These are phyloP conservation scores for Leptoxyphium fumago DNA, from an alignment of 2,329 filamentous ascomycete species.

Conservation along the genomic window DNA sequence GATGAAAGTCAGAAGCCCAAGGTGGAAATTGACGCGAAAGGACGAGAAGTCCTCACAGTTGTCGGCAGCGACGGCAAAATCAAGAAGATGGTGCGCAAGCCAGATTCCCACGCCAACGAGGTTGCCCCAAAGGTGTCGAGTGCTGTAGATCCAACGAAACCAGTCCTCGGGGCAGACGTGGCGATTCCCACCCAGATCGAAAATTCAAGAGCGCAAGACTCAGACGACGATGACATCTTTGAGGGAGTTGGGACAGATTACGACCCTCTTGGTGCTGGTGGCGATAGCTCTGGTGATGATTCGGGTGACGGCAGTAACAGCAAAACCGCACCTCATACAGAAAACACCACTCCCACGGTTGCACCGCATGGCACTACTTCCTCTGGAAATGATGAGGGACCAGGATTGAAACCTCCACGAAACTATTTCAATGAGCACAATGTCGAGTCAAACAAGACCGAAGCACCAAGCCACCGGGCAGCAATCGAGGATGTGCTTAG, in stretches of 20 bases:
- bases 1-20: constrained; percentile 33
- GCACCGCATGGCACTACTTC: neutral
- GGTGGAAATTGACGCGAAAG: constrained; percentile 40
- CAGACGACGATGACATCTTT: constrained; percentile 48
- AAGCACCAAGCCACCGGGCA: constrained; percentile 12
- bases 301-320: constrained; percentile 25
- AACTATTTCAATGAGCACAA: constrained; percentile 23
- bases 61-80: constrained; percentile 45
- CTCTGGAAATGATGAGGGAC: neutral
- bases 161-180: constrained; percentile 19
- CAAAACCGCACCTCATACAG: neutral
- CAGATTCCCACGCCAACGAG: constrained; percentile 17
- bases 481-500: constrained; percentile 39
- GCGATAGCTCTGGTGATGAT: constrained; percentile 21
- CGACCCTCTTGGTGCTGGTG: constrained; percentile 41
- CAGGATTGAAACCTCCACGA: constrained; percentile 4
- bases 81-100: constrained; percentile 46
- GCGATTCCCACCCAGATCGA: constrained; percentile 9
- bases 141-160: constrained; percentile 11
- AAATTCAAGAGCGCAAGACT: constrained; percentile 26
- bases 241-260: constrained; percentile 45
- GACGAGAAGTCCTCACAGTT: constrained; percentile 43
- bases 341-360: constrained; percentile 1
- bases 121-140: constrained; percentile 16
- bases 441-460: constrained; percentile 4